Conservation (phyloP, 306 rosid species). For the Lathyrus oleraceus region DNA sequence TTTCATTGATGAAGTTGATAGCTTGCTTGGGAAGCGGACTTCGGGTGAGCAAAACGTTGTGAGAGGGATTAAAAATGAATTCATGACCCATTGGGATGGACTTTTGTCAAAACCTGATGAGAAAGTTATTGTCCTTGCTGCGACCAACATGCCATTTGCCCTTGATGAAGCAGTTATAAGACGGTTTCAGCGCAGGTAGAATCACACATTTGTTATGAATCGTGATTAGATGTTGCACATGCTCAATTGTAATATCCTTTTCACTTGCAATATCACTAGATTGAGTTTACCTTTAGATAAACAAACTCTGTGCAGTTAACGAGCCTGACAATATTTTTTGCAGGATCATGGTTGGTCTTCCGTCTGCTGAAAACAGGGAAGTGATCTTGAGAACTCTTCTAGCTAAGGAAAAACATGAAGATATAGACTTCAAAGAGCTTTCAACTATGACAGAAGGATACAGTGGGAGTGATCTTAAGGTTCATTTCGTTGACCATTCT, state of each 20-base stretch:
- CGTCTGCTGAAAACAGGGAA: conserved; percentile 74
- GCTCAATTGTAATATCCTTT: neutral
- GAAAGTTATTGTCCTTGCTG: conserved; percentile 73
- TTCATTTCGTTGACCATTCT: conserved; percentile 30
- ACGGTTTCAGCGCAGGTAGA: conserved; percentile 78
- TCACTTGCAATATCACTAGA: neutral
- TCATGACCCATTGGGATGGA: conserved; percentile 88
- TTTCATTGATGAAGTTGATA: conserved; percentile 84
- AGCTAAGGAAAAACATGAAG: conserved; percentile 64
- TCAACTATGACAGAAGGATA: conserved; percentile 81
- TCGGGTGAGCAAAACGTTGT: conserved; percentile 68
- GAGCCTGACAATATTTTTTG: conserved; percentile 21
- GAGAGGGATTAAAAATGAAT: conserved; percentile 83
- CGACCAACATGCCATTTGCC: conserved; percentile 88
- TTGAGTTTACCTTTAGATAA: neutral
- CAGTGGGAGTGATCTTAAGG: conserved; percentile 98
- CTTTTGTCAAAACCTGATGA: conserved; percentile 67
- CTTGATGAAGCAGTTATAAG: conserved; percentile 89
- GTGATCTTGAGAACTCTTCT: conserved; percentile 74
- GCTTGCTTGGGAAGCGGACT: conserved; percentile 82
- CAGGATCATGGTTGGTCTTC: conserved; percentile 90
- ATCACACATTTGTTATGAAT: conserved; percentile 4
- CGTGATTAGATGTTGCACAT: conserved; percentile 15
- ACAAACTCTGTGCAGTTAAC: neutral
- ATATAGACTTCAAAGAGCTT: conserved; percentile 72